These are phyloP conservation scores for Gyromitra esculenta DNA, from an alignment of 2,329 filamentous ascomycete genomes.

Conservation along the genomic window DNA sequence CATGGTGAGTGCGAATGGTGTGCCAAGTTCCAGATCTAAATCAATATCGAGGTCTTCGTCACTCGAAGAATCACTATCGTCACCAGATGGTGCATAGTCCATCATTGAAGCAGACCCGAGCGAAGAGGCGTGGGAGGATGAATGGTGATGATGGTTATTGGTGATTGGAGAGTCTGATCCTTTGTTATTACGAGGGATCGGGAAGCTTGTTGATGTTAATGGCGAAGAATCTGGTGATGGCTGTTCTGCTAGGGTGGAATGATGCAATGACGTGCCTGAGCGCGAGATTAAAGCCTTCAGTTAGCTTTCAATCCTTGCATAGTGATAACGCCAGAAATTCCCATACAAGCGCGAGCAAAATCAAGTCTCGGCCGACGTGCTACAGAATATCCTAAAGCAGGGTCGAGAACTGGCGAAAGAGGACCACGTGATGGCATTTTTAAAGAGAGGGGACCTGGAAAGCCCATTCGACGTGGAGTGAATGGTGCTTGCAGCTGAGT, in stretches of 20 bases:
- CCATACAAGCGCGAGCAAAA: conserved; percentile 55
- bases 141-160: conserved; percentile 57
- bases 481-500: conserved; percentile 49
- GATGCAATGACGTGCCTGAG: conserved; percentile 70
- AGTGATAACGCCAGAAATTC: conserved; percentile 3
- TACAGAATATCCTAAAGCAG: conserved; percentile 54
- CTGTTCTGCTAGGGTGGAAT: conserved; percentile 89
- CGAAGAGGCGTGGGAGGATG: conserved; percentile 54
- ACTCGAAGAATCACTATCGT: conserved; percentile 51
- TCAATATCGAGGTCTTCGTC: conserved; percentile 68
- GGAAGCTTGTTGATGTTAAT: conserved; percentile 71
- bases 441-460: conserved; percentile 53
- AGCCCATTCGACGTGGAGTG: conserved; percentile 50
- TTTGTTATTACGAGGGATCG: conserved; percentile 63
- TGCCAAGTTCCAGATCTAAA: conserved; percentile 64
- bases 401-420: conserved; percentile 53
- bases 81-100: conserved; percentile 60
- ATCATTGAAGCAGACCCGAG: conserved; percentile 65
- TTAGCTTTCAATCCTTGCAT: conserved; percentile 36
- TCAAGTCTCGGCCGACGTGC: conserved; percentile 55
- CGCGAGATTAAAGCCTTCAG: conserved; percentile 19
- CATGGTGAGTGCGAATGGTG: conserved; percentile 47
- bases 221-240: conserved; percentile 91
- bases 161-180: conserved; percentile 73
- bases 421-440: conserved; percentile 55